These are phyloP conservation scores for Backusella macrospora DNA, from an alignment of 192 early-diverging fungal genomes.

Conservation along the genomic window DNA sequence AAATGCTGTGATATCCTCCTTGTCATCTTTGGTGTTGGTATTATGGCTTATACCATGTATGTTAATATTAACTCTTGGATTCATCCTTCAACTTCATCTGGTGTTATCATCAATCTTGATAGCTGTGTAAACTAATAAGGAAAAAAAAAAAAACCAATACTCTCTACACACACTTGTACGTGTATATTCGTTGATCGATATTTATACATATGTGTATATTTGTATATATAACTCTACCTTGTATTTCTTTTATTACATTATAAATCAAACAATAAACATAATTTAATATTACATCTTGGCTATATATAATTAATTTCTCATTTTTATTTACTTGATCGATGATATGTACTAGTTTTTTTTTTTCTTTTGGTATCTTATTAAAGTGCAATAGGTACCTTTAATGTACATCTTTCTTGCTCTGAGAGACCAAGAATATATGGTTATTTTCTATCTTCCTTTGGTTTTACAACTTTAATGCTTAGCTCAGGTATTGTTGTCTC, in stretches of 20 bases:
- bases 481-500: too few species aligned
- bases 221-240: neutral
- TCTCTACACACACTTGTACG: neutral
- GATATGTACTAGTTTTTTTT: neutral
- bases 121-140: neutral
- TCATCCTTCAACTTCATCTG: constrained; percentile 6
- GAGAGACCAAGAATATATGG: too few species aligned
- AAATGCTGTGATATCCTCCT: constrained; percentile 60
- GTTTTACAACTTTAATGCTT: too few species aligned
- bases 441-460: too few species aligned
- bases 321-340: neutral
- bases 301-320: neutral
- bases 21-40: constrained; percentile 61
- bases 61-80: constrained; percentile 63
- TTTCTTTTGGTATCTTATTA: too few species aligned
- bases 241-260: neutral
- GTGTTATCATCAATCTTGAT: neutral
- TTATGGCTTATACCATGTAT: constrained; percentile 75
- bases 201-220: neutral
- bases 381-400: too few species aligned
- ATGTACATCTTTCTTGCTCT: too few species aligned
- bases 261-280: neutral
- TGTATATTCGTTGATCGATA: constrained; percentile 4
- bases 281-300: neutral
- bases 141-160: neutral